These are phyloP conservation scores for Neonothopanus nambi DNA, from an alignment of 1,284 basidiomycete species.

Conservation along the genomic window DNA sequence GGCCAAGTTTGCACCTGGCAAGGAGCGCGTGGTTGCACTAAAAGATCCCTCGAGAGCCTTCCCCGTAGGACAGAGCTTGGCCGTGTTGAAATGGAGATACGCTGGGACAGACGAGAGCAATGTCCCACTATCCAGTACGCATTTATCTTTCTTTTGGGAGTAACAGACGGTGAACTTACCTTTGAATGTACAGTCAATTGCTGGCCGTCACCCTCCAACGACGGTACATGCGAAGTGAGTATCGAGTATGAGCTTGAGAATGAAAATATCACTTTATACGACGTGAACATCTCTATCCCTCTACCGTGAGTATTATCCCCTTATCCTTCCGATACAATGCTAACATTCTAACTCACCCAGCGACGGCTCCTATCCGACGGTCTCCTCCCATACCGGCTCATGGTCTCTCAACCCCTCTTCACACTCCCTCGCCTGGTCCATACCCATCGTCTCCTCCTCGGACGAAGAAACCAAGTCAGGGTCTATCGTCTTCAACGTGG, in stretches of 20 bases:
- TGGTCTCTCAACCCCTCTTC: slow-evolving; percentile 81
- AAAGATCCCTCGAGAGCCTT: slow-evolving; percentile 85
- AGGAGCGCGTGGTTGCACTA: slow-evolving; percentile 76
- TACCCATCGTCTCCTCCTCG: slow-evolving; percentile 56
- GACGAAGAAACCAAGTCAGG: slow-evolving; percentile 67
- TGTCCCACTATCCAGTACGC: slow-evolving; percentile 86
- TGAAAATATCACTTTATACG: slow-evolving; percentile 75
- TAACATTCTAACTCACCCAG: slow-evolving; percentile 36
- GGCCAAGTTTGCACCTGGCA: slow-evolving; percentile 77
- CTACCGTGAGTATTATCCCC: slow-evolving; percentile 68
- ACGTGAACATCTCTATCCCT: slow-evolving; percentile 89
- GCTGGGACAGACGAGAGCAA: slow-evolving; percentile 89
- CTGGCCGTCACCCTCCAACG: slow-evolving; percentile 92
- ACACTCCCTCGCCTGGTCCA: slow-evolving; percentile 85
- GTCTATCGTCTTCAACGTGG: slow-evolving; percentile 85
- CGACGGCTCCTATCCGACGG: slow-evolving; percentile 82
- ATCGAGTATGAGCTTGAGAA: slow-evolving; percentile 97
- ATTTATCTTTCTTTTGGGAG: background rate
- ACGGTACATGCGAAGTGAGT: slow-evolving; percentile 90
- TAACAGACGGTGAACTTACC: no score
- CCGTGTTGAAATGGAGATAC: slow-evolving; percentile 93
- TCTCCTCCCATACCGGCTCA: slow-evolving; percentile 75
- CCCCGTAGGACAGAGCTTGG: slow-evolving; percentile 86
- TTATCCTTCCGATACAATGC: background rate
- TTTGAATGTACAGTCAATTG: slow-evolving; percentile 73